These are phyloP conservation scores for Rhododendron ferrugineum DNA, from an alignment of 148 eudicot genomes.

Conservation along the genomic window DNA sequence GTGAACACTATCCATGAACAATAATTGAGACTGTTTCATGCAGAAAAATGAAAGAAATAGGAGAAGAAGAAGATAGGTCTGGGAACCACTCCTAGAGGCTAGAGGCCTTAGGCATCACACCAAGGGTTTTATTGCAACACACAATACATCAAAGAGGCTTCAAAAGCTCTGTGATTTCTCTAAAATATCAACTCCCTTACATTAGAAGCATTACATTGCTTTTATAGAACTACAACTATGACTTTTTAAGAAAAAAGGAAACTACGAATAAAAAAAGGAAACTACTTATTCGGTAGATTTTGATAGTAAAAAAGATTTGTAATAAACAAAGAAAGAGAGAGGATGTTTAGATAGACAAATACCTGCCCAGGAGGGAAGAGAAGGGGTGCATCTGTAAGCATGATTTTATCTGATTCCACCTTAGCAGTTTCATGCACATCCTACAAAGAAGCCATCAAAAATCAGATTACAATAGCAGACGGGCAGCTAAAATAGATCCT, in stretches of 20 bases:
- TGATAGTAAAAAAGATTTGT: background rate
- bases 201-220: too few species aligned
- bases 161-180: background rate
- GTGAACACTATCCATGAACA: too few species aligned
- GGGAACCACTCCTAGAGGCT: too few species aligned
- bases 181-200: background rate
- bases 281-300: background rate
- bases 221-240: too few species aligned
- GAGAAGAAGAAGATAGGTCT: too few species aligned
- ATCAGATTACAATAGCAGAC: background rate
- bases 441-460: constrained; percentile 28
- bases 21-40: too few species aligned
- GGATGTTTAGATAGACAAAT: constrained; percentile 7
- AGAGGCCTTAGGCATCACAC: too few species aligned
- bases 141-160: background rate
- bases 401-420: constrained; percentile 71
- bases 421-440: constrained; percentile 46
- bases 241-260: background rate
- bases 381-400: constrained; percentile 90
- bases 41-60: too few species aligned
- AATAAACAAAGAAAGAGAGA: background rate
- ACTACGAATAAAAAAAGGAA: too few species aligned
- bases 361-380: constrained; percentile 98
- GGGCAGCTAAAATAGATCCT: background rate
- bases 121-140: too few species aligned